phyloP scores from a whole-genome alignment of 495 filamentous ascomycete genomes.

The Annulohypoxylon moriforme region DNA sequence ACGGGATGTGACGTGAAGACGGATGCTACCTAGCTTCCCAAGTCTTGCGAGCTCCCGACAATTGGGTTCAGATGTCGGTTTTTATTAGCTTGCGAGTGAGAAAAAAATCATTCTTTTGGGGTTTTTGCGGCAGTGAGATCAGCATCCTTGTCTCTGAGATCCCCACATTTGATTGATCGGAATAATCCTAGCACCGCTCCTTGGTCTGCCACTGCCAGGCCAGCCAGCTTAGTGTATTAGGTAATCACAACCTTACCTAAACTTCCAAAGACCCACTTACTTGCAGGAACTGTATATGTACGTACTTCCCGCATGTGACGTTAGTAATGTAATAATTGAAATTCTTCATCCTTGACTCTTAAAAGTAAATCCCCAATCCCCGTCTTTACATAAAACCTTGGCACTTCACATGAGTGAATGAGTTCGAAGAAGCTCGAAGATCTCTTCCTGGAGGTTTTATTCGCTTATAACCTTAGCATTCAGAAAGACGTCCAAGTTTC shows the following conservation, averaged over 20 bases:
- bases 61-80: slow-evolving; percentile 30
- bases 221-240: background rate
- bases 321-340: slow-evolving; percentile 1
- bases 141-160: slow-evolving; percentile 36
- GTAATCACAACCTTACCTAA: slow-evolving; percentile 9
- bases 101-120: slow-evolving; percentile 43
- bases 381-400: slow-evolving; percentile 21
- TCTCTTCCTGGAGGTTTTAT: background rate
- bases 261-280: slow-evolving; percentile 1
- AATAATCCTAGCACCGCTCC: slow-evolving; percentile 32
- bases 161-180: slow-evolving; percentile 30
- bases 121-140: slow-evolving; percentile 39
- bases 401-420: slow-evolving; percentile 3
- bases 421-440: background rate
- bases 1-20: slow-evolving; percentile 5
- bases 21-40: slow-evolving; percentile 26
- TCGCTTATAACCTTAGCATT: background rate
- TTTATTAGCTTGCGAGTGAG: slow-evolving; percentile 30
- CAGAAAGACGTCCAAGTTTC: background rate
- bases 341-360: slow-evolving; percentile 12
- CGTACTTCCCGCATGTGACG: slow-evolving; percentile 14
- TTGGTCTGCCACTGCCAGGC: background rate
- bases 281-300: slow-evolving; percentile 1
- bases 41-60: slow-evolving; percentile 28
- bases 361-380: slow-evolving; percentile 16